phyloP scores from a whole-genome alignment of 805 yeast species.

The Cyberlindnera meyerae region DNA sequence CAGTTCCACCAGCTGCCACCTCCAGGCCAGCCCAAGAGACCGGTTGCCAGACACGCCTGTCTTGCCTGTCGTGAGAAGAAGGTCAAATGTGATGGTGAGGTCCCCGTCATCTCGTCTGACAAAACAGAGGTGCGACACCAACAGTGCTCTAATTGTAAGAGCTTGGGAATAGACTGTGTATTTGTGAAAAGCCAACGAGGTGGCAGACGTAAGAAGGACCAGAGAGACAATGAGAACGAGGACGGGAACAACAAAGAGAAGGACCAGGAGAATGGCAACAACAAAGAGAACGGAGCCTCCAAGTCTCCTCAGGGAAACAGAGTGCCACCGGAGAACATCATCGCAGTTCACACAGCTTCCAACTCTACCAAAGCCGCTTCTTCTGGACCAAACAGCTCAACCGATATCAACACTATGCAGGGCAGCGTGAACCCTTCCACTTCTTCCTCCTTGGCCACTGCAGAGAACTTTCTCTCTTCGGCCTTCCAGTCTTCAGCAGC shows the following conservation, averaged over 20 bases:
- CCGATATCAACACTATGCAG: no score
- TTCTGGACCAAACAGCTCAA: no score
- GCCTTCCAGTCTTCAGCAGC: conserved; percentile 1
- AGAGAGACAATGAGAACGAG: neutral
- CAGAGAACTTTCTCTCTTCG: no score
- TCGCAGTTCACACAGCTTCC: no score
- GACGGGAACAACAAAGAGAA: no score
- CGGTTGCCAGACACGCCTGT: conserved; percentile 60
- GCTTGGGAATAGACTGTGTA: conserved; percentile 43
- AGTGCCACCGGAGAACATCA: neutral
- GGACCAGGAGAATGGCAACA: no score
- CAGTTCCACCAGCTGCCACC: neutral
- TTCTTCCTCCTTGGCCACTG: no score
- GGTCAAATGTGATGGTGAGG: conserved; percentile 62
- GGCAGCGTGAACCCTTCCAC: no score
- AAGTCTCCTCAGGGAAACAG: no score
- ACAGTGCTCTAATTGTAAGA: conserved; percentile 46
- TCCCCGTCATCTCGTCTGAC: conserved; percentile 25
- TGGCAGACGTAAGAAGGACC: conserved; percentile 39
- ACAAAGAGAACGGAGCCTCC: no score
- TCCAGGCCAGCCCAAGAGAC: conserved; percentile 29
- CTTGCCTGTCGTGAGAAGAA: conserved; percentile 60
- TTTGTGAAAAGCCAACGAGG: conserved; percentile 56
- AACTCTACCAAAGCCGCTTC: no score
- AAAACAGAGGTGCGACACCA: conserved; percentile 24